Evolutionary conservation across 345 rosid genomes (phyloP), one percentile per base, ranked within the genome.

Genomic region (Carallia pectinifolia): DNA sequence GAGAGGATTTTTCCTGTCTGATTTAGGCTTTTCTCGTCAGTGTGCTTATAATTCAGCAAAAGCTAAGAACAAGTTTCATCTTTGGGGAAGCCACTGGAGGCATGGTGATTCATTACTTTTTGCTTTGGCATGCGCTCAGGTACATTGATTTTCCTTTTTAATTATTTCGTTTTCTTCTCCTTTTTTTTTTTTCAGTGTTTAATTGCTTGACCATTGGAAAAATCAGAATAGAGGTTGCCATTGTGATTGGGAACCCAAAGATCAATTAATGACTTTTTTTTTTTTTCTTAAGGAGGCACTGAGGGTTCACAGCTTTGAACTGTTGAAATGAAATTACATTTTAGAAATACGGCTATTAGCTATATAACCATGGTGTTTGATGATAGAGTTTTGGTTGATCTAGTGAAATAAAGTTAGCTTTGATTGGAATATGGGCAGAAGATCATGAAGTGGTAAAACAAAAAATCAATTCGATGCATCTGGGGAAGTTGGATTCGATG

Each of bases 61-160:
- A 82, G 87, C 98, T 16, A 92, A 90, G 85, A 84, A 96, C 80
- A 92, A 96, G 67, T 90, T 96, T 85, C 98, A 92, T 77, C 83
- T 96, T 16, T 92, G 98, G 99, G 99, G 97, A 77, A 92, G 96
- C 82, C 89, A 89, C 76, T 90, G 97, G 98, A 88, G 90, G 77
- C 99, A 92, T 80, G 99, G 99, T 44, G 99, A 96, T 83, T 85
- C 96, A 17, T 85, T 96, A 81, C 98, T 89, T 63, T 96, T 96
- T 77, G 71, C 95, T 69, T 69, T 90, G 54, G 96, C 98, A 29
- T 96, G 97, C 67, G 86, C 98, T 59, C 99, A 92, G 98, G 99
- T 96, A 79, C 44, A 54, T 72, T 13, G 27, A 44, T 44, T 19
- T 13, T 48, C 61, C n/a, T n/a, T n/a, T n/a, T n/a, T n/a, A n/a